These are phyloP conservation scores for Tetratostichococcus sp. DNA, from an alignment of 139 green algal genomes.

Conservation along the genomic window DNA sequence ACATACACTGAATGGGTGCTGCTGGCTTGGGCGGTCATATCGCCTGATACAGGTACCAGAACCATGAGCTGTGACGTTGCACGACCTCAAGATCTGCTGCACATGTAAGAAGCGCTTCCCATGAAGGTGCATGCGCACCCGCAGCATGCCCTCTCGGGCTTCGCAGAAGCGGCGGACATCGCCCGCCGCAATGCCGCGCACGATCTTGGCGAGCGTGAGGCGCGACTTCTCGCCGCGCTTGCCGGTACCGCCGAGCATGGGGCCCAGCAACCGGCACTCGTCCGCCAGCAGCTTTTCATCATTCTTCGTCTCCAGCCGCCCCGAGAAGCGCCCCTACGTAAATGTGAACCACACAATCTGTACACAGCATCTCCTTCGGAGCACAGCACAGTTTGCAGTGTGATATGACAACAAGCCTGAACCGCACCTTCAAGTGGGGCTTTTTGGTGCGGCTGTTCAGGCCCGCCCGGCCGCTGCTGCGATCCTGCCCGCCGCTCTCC, in stretches of 20 bases:
- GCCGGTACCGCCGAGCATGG: conserved; percentile 61
- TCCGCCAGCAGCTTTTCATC: conserved; percentile 74
- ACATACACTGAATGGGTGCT: too few species aligned
- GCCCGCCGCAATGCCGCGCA: conserved; percentile 71
- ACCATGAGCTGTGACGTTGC: too few species aligned
- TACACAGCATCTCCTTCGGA: not conserved
- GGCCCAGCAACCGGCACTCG: conserved; percentile 73
- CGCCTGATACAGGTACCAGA: too few species aligned
- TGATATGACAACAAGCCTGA: too few species aligned
- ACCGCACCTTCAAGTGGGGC: not conserved
- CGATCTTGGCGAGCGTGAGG: conserved; percentile 78
- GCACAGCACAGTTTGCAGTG: too few species aligned
- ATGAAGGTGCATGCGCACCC: conserved; percentile 1
- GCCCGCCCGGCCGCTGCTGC: not conserved
- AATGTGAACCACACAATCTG: not conserved
- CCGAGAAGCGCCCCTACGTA: conserved; percentile 76
- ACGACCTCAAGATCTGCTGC: too few species aligned
- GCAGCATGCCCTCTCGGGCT: conserved; percentile 29
- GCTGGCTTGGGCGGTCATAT: too few species aligned
- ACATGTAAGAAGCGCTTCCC: too few species aligned
- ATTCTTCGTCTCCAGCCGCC: conserved; percentile 75
- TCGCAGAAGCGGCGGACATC: conserved; percentile 61
- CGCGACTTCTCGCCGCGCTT: conserved; percentile 60
- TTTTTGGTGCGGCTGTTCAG: not conserved
- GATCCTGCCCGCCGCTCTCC: not conserved